These are phyloP conservation scores for Aspergillus novofumigatus DNA, from an alignment of 2,329 filamentous ascomycete genomes.

Conservation along the genomic window DNA sequence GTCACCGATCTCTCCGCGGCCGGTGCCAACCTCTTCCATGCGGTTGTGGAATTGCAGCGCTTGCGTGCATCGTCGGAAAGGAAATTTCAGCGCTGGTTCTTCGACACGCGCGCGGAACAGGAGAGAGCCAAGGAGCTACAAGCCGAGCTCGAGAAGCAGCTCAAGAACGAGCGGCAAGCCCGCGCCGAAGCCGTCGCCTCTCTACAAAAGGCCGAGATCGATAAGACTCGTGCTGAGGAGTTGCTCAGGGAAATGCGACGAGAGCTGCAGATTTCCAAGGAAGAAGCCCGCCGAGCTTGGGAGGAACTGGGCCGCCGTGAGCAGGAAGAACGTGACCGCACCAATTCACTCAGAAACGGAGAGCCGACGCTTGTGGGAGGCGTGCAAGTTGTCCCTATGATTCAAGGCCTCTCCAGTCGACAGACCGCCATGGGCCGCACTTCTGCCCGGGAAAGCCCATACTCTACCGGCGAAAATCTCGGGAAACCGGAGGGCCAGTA, in stretches of 20 bases:
- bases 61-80: constrained; percentile 91
- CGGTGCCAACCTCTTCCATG: constrained; percentile 94
- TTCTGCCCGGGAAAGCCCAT: constrained; percentile 44
- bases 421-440: constrained; percentile 47
- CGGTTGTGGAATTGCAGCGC: constrained; percentile 91
- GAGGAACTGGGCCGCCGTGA: constrained; percentile 92
- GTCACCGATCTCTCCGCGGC: constrained; percentile 97
- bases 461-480: constrained; percentile 32
- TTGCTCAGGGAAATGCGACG: constrained; percentile 85
- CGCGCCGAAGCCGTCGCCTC: constrained; percentile 64
- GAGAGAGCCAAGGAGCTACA: constrained; percentile 80
- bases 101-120: constrained; percentile 83
- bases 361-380: constrained; percentile 86
- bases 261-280: constrained; percentile 90
- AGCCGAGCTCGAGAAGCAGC: constrained; percentile 68
- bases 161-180: constrained; percentile 70
- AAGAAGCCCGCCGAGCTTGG: constrained; percentile 93
- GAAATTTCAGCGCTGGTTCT: constrained; percentile 98
- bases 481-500: constrained; percentile 41
- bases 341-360: constrained; percentile 77
- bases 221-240: constrained; percentile 67
- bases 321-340: constrained; percentile 86
- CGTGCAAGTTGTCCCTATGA: constrained; percentile 93
- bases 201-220: constrained; percentile 63
- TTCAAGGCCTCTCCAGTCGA: constrained; percentile 61